Percentiles rank a stretch among this genome's conserved stretches.
These are phyloP conservation scores for Fusarium heterosporum DNA, from an alignment of 2,329 filamentous ascomycete species.

Conservation along the genomic window DNA sequence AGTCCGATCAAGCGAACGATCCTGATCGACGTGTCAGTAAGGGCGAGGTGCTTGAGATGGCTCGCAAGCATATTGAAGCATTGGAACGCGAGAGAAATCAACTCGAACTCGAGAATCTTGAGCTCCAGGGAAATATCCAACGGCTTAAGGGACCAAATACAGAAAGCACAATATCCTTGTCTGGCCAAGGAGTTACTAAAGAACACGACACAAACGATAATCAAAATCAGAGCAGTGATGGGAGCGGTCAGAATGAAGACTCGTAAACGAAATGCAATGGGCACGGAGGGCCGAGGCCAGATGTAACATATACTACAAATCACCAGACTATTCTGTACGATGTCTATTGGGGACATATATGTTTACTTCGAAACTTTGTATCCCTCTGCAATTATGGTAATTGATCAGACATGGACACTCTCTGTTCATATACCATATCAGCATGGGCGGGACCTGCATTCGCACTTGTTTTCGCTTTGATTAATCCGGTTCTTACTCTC, in stretches of 20 bases:
- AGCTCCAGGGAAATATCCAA: conserved; percentile 43
- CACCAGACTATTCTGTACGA: background rate
- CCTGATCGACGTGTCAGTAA: conserved; percentile 45
- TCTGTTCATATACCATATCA: background rate
- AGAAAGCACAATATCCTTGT: conserved; percentile 9
- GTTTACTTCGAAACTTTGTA: background rate
- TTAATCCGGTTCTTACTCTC: background rate
- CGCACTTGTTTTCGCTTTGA: background rate
- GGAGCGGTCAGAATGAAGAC: conserved; percentile 3
- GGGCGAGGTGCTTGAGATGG: conserved; percentile 47
- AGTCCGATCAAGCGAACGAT: conserved; percentile 41
- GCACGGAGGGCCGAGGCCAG: background rate
- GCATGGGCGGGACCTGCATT: conserved; percentile 1
- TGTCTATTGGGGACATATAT: background rate
- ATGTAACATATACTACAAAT: background rate
- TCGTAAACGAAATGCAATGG: background rate
- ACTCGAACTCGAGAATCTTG: conserved; percentile 43
- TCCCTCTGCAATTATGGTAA: background rate
- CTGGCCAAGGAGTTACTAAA: conserved; percentile 29
- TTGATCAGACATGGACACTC: background rate
- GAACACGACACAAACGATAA: conserved; percentile 30
- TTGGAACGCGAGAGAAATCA: conserved; percentile 42
- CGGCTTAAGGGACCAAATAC: conserved; percentile 36
- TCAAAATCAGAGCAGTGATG: conserved; percentile 21
- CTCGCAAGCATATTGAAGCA: conserved; percentile 44